These are phyloP conservation scores for Malassezia restricta DNA, from an alignment of 1,284 basidiomycete species.

Conservation along the genomic window DNA sequence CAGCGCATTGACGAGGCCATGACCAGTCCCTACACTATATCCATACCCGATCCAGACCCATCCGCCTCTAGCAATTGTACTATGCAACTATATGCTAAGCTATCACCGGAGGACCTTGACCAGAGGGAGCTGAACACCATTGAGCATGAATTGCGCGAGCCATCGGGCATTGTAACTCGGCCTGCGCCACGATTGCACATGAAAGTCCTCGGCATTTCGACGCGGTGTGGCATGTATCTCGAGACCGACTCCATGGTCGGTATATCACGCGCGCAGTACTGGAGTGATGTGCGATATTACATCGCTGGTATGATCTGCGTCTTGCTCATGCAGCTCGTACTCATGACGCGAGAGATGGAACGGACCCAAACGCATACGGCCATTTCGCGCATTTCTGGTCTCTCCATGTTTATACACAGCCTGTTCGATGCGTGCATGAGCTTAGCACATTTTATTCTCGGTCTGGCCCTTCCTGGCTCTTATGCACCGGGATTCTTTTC, in stretches of 20 bases:
- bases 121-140: not conserved
- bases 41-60: not conserved
- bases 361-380: slow-evolving; percentile 6
- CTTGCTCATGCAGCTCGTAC: slow-evolving; percentile 4
- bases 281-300: slow-evolving; percentile 11
- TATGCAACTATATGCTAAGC: slow-evolving; percentile 12
- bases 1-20: slow-evolving; percentile 2
- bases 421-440: slow-evolving; percentile 9
- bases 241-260: not conserved
- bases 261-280: slow-evolving; percentile 1
- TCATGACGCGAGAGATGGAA: slow-evolving; percentile 6
- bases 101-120: not conserved
- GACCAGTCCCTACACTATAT: not conserved
- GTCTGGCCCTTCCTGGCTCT: not conserved
- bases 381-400: slow-evolving; percentile 2
- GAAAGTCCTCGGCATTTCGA: not conserved
- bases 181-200: not conserved
- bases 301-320: slow-evolving; percentile 6
- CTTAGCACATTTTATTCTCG: slow-evolving; percentile 5
- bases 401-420: slow-evolving; percentile 4
- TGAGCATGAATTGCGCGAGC: slow-evolving; percentile 3
- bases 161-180: not conserved
- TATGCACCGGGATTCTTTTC: not conserved
- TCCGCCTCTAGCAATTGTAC: slow-evolving; percentile 3
- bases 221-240: slow-evolving; percentile 1